Base-by-base conservation (phyloP, 257 asterid species). In the Euphrasia confusa region DNA sequence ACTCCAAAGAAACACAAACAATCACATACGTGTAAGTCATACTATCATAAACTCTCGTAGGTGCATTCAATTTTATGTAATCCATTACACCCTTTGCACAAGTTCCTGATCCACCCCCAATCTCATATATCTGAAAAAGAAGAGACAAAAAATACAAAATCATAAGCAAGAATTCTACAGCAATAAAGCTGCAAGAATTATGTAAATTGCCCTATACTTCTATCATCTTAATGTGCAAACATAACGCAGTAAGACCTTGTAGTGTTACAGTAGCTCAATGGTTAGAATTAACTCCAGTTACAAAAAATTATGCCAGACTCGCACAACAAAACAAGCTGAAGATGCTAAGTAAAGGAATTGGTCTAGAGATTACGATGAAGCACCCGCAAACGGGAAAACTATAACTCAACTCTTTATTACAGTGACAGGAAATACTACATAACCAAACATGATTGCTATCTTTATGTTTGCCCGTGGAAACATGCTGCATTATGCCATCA, bases 31-130 rank as follows among this genome's bases (percentile, higher is more conserved):
- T 72, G 70, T 89, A 89, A 42, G 83, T 76, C 94, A 93, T 87
- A 72, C 71, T 83, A 79, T 89, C 84, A 67, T 93, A 93, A 71
- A 93, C 81, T 82, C 96, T 83, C 64, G 97, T 66, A 15, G 99
- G 99, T 60, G 99, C 99, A 72, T 89, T 93, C 81, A 93, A 65
- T 77, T 77, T 83, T 59, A 93, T 75, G 80, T 93, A 93, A 77
- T 93, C 99, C 99, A 93, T 80, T 69, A 93, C 80, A 75, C 95
- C 94, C 85, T 80, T 93, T 5, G 99, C 99, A 78, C 97, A 93
- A 70, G 96, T 85, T 80, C 97, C 99, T 68, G 99, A 93, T 74
- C 97, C 99, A 66, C 99, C 99, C 67, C 99, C 99, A 72, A 93
- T 89, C 84, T 93, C 99, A 74, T 87, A 89, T 69, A 93, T 93